Evolutionary conservation across 306 rosid species (phyloP).

Genomic region (Phaseolus lunatus): DNA sequence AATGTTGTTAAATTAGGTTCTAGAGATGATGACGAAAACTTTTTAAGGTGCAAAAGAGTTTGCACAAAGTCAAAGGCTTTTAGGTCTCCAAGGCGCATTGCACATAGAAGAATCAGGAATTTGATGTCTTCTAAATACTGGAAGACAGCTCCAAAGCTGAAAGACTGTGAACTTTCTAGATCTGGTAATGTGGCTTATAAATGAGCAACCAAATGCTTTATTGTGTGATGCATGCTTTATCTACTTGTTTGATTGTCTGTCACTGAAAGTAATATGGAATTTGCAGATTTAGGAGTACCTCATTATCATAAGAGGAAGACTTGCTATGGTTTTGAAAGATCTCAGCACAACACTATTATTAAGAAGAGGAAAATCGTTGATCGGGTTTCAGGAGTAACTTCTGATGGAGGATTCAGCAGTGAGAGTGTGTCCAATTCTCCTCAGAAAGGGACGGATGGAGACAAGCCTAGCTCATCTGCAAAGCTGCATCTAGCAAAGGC

Average conservation of each 20-base stretch:
- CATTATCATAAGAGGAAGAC: constrained; percentile 72
- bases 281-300: constrained; percentile 62
- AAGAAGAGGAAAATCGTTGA: constrained; percentile 78
- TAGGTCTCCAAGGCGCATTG: constrained; percentile 70
- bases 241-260: background rate
- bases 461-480: constrained; percentile 53
- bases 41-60: constrained; percentile 62
- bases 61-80: constrained; percentile 64
- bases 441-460: constrained; percentile 58
- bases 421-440: constrained; percentile 94
- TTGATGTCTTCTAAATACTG: constrained; percentile 83
- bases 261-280: constrained; percentile 41
- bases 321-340: constrained; percentile 58
- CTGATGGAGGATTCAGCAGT: constrained; percentile 92
- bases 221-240: constrained; percentile 3
- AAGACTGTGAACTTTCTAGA: constrained; percentile 76
- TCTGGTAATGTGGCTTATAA: constrained; percentile 60
- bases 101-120: constrained; percentile 77
- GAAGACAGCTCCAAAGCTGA: constrained; percentile 84
- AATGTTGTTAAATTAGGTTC: constrained; percentile 71
- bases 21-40: constrained; percentile 92
- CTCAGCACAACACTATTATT: constrained; percentile 51
- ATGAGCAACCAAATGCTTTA: constrained; percentile 37
- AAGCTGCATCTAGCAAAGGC: constrained; percentile 64
- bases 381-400: constrained; percentile 65